phyloP scores from a whole-genome alignment of 2,329 filamentous ascomycete genomes.

The Fusarium sarcochroum region DNA sequence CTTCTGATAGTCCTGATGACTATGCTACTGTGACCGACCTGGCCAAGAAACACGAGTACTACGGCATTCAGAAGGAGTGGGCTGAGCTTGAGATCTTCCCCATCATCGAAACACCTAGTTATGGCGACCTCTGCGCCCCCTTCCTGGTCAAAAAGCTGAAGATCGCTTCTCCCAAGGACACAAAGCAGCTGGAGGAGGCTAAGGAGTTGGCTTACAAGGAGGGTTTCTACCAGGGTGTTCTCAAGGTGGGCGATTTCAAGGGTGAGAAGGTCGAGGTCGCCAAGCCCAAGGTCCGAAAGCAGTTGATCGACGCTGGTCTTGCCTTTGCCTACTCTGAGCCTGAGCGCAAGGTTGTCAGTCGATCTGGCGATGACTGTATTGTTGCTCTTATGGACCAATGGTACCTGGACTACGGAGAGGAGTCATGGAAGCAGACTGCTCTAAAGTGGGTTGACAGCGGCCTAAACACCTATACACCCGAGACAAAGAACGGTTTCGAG shows the following conservation, averaged over 20 bases:
- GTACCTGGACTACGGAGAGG: constrained; percentile 97
- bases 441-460: constrained; percentile 79
- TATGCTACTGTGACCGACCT: constrained; percentile 91
- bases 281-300: constrained; percentile 85
- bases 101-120: constrained; percentile 89
- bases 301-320: constrained; percentile 80
- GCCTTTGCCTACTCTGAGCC: constrained; percentile 96
- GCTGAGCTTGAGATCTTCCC: constrained; percentile 90
- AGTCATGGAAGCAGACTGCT: constrained; percentile 84
- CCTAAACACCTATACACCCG: constrained; percentile 84
- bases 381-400: constrained; percentile 95
- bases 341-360: constrained; percentile 87
- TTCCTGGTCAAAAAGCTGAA: constrained; percentile 92
- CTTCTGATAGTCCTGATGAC: constrained; percentile 94
- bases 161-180: constrained; percentile 96
- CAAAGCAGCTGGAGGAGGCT: constrained; percentile 87
- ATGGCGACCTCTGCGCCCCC: constrained; percentile 87
- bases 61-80: constrained; percentile 97
- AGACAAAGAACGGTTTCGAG: constrained; percentile 85
- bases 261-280: constrained; percentile 88
- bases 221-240: constrained; percentile 94
- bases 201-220: constrained; percentile 98
- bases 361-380: constrained; percentile 93
- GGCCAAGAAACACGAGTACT: constrained; percentile 95
- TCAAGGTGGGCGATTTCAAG: constrained; percentile 89